A percentile compares a stretch with the other conserved stretches of the same genome.
Conservation (phyloP, 179 eudicot genomes). For the Pouteria campechiana region DNA sequence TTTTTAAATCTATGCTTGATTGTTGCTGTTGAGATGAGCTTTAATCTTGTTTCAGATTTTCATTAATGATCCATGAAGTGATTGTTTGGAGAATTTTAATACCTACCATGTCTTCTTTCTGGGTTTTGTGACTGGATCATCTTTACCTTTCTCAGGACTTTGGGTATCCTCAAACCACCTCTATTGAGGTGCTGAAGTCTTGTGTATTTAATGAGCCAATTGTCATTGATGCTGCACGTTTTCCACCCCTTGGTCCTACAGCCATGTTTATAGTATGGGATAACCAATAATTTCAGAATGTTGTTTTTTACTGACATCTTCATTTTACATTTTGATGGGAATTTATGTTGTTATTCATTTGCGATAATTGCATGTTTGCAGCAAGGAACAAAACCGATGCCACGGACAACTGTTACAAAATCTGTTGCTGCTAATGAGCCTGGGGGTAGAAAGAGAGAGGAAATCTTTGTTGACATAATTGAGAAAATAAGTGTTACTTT, state of each 20-base stretch:
- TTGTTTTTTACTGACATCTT: background rate
- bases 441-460: conserved; percentile 93
- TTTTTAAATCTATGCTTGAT: too few relatives aligned
- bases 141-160: conserved; percentile 44
- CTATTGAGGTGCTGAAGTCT: conserved; percentile 88
- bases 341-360: conserved; percentile 5
- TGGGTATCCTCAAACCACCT: conserved; percentile 94
- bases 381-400: conserved; percentile 97
- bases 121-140: background rate
- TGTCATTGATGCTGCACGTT: conserved; percentile 74
- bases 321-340: background rate
- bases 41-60: too few relatives aligned
- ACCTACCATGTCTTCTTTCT: too few relatives aligned
- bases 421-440: conserved; percentile 97
- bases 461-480: conserved; percentile 93
- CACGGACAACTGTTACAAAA: conserved; percentile 93
- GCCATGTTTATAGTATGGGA: conserved; percentile 84
- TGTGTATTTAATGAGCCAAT: conserved; percentile 89
- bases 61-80: too few relatives aligned
- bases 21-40: too few relatives aligned
- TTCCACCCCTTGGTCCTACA: conserved; percentile 81
- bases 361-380: conserved; percentile 23
- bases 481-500: conserved; percentile 97
- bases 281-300: too few relatives aligned
- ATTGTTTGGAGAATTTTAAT: too few relatives aligned